Conservation (phyloP, 768 basidiomycete species). For the Tulasnella sp. region DNA sequence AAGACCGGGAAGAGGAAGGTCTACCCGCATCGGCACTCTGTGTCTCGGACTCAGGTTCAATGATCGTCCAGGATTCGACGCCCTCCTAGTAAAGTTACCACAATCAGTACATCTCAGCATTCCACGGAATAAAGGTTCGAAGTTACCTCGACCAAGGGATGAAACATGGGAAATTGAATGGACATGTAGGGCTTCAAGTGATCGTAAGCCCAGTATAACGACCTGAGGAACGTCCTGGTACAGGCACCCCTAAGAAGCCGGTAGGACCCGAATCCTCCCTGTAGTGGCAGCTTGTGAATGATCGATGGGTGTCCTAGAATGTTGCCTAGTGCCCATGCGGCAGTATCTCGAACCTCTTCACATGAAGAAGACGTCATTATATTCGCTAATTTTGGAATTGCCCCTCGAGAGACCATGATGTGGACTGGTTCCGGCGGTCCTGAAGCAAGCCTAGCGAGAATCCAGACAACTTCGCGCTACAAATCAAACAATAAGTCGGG, state of each 20-base stretch:
- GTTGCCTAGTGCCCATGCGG: neutral
- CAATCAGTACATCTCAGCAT: neutral
- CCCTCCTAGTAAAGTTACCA: neutral
- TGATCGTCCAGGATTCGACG: neutral
- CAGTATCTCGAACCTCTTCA: neutral
- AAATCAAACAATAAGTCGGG: neutral
- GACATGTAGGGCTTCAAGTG: neutral
- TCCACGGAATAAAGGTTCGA: neutral
- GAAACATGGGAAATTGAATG: neutral
- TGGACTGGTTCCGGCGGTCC: neutral
- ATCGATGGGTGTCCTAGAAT: neutral
- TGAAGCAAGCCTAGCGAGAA: neutral
- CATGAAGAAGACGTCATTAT: neutral
- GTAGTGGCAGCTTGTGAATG: neutral
- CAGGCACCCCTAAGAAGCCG: neutral
- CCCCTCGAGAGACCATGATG: neutral
- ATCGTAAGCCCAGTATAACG: neutral
- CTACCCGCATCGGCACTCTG: neutral
- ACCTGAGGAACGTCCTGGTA: neutral
- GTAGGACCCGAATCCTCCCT: neutral
- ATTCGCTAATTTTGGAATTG: neutral
- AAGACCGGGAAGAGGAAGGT: neutral
- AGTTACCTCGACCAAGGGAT: neutral
- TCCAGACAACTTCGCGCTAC: neutral
- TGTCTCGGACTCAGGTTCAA: neutral